Evolutionary conservation across 306 rosid species (phyloP).

Genomic region (Luffa aegyptiaca): DNA sequence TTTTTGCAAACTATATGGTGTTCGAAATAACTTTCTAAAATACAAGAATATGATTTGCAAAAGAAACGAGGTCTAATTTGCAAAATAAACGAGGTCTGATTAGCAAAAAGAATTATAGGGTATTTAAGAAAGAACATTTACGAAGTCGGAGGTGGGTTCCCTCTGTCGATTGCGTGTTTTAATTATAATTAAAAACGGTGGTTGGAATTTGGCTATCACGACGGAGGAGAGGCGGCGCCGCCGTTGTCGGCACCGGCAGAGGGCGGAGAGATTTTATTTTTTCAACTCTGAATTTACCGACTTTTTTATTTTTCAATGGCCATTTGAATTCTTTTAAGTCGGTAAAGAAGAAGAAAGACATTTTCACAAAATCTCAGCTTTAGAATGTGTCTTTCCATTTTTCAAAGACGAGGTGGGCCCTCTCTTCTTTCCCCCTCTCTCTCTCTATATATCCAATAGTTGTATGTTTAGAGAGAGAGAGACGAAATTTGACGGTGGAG

Average conservation of each 20-base stretch:
- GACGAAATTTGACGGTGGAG: too few species aligned
- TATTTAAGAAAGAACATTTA: too few species aligned
- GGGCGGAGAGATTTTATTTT: neutral
- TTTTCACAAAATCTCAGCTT: neutral
- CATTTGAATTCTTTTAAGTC: constrained; percentile 3
- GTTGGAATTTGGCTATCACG: neutral
- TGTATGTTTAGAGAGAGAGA: neutral
- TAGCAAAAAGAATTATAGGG: neutral
- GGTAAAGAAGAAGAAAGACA: neutral
- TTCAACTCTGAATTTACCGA: neutral
- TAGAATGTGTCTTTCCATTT: neutral
- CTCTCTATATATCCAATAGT: neutral
- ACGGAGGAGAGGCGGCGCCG: neutral
- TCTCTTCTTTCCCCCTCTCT: neutral
- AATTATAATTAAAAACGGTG: too few species aligned
- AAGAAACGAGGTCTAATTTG: neutral
- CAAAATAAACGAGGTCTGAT: neutral
- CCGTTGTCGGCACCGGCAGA: neutral
- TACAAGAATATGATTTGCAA: neutral
- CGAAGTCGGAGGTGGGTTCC: neutral
- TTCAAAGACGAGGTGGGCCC: neutral
- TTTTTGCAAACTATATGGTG: too few species aligned
- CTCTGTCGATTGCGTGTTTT: neutral
- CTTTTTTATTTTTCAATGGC: neutral
- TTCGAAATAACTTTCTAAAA: too few species aligned